Evolutionary conservation across 257 asterid species (phyloP), one percentile per base, ranked within the genome.

Genomic region (Rhazya stricta): DNA sequence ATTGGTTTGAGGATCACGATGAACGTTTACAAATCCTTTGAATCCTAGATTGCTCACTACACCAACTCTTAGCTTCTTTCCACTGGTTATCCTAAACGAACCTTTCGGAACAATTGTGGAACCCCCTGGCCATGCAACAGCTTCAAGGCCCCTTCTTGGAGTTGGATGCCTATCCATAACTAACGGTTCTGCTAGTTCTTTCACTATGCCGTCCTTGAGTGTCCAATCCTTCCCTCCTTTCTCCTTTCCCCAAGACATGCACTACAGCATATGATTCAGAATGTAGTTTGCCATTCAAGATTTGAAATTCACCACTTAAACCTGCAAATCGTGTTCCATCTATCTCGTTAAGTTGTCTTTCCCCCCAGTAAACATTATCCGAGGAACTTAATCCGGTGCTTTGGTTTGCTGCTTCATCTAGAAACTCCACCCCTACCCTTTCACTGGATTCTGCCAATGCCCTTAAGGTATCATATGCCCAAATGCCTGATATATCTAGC

Each of bases 401-500:
- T 13, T 51, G n/a, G 27, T 4, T 21, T 51, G 9, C 58, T 3
- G 3, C 16, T 51, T 9, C 58, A 18, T 51, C 25, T 51, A 19
- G 27, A 19, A 0, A 19, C 58, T 51, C 58, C 8, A 51, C 7
- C 25, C 75, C 69, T 34, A 81, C 32, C 32, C 73, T 81, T 74
- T 76, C 80, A 37, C 74, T 30, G 19, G 86, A 86, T 50, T 79
- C 75, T 51, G 85, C 86, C 15, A 87, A 71, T 43, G 77, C 80
- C 87, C 85, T 81, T 36, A 78, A 60, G 39, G 86, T 77, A 71
- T 87, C 81, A 75, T 87, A 87, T 56, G 85, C 89, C 85, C 83
- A 66, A 45, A 83, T 45, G 45, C 84, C 87, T 15, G 61, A 72
- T 30, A 70, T 69, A 56, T 73, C 79, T 46, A 82, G 43, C 9